phyloP scores from a whole-genome alignment of 805 yeast genomes.

The Hagleromyces aurorensis region DNA sequence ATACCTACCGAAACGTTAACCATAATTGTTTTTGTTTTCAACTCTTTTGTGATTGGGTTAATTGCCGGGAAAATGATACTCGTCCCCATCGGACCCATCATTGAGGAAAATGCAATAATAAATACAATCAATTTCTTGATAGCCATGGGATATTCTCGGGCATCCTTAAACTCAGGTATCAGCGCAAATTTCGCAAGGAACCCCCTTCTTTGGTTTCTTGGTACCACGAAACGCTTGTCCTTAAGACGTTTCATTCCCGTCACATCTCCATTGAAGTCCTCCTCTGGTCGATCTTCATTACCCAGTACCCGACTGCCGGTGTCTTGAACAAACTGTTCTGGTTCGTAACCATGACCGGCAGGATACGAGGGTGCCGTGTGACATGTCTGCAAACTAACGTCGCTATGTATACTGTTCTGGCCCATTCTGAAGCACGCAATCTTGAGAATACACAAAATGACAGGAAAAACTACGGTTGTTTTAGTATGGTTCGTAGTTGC shows the following conservation, averaged over 20 bases:
- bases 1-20: constrained; percentile 78
- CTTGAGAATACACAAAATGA: no score
- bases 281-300: background rate
- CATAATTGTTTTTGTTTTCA: constrained; percentile 48
- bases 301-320: no score
- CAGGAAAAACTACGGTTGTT: no score
- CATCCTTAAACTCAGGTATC: constrained; percentile 64
- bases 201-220: constrained; percentile 46
- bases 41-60: constrained; percentile 44
- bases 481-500: no score
- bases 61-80: constrained; percentile 77
- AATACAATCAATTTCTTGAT: constrained; percentile 50
- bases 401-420: no score
- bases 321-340: no score
- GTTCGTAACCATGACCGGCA: no score
- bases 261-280: constrained; percentile 1
- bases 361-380: no score
- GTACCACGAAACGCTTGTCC: constrained; percentile 15
- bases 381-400: no score
- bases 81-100: constrained; percentile 86
- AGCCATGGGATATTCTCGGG: constrained; percentile 49
- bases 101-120: constrained; percentile 63
- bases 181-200: constrained; percentile 42
- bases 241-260: constrained; percentile 4
- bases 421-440: no score